Percentiles rank a stretch among this genome's conserved stretches.
Conservation (phyloP, 768 basidiomycete genomes). For the Phaffia australis region DNA sequence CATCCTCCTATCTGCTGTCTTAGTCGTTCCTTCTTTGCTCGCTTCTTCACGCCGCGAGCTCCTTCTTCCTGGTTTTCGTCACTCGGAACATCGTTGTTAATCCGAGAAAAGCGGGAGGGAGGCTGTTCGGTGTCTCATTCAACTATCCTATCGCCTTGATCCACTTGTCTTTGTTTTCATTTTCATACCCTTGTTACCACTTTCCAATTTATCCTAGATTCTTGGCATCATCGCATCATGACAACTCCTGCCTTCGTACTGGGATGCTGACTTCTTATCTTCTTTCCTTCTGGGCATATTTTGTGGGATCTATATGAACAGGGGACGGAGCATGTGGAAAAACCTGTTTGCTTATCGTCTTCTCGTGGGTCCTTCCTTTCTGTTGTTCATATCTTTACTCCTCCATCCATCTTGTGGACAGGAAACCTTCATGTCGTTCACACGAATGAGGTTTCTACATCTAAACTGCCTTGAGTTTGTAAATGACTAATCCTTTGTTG, state of each 20-base stretch:
- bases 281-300: neutral
- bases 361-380: constrained; percentile 15
- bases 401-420: neutral
- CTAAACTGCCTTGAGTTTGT: too few relatives aligned
- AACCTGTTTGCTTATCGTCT: constrained; percentile 27
- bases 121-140: too few relatives aligned
- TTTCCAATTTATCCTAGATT: neutral
- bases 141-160: too few relatives aligned
- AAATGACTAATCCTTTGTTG: too few relatives aligned
- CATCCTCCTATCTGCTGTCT: neutral
- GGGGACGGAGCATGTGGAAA: constrained; percentile 89
- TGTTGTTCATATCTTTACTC: neutral
- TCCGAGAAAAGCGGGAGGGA: too few relatives aligned
- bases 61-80: neutral
- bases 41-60: neutral
- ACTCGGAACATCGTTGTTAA: neutral
- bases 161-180: too few relatives aligned
- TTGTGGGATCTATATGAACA: neutral
- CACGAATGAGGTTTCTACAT: too few relatives aligned
- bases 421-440: constrained; percentile 3
- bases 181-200: too few relatives aligned
- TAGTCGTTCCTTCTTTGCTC: constrained; percentile 1
- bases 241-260: neutral
- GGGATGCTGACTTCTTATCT: neutral
- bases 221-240: neutral